Base-by-base conservation (phyloP, 1,139 yeast genomes). In the Geotrichum candidum region DNA sequence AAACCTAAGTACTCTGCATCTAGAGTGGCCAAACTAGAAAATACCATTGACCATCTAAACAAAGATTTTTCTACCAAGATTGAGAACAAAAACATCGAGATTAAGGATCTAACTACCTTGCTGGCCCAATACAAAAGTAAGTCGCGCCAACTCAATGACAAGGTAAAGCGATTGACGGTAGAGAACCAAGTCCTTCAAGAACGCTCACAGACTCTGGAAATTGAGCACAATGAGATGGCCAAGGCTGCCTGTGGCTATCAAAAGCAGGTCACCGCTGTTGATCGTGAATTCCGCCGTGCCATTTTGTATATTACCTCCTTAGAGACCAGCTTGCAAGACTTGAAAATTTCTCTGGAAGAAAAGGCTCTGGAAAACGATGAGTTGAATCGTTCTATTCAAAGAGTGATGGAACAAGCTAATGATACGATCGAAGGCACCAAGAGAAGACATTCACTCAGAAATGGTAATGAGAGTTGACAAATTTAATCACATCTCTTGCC, bases 341-440 rank as follows among this genome's bases (percentile, higher is more conserved):
- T 73, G 57, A 74, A 74, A 63, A 68, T 75, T 51, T 68, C 76
- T 2, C 65, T 75, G 13, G 77, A 75, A 61, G 77, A 74, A 57
- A 71, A 72, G 63, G 73, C 73, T 13, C 71, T 75, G 70, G 77
- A 75, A 60, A 74, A 73, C 64, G 77, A 74, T 60, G 76, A 73
- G 58, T 67, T 73, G 35, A 68, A 68, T 51, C 62, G 74, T 35
- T 70, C 74, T 4, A 70, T 73, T 53, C 65, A 65, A 50, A 68
- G 70, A 56, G 72, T 73, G n/a, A 73, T 73, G 73, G 75, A 72
- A 54, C 73, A 70, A 41, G 73, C 74, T n/a, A 69, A 68, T 35
- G 71, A 70, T 56, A 65, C 74, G 29, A 71, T 71, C 57, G 73
- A 70, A 56, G 74, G 71, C 3, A 73, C 72, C 45, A 70, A 70